A percentile compares a stretch with the other conserved stretches of the same genome.
phyloP scores from a whole-genome alignment of 495 filamentous ascomycete genomes.

The Penicillium chermesinum region DNA sequence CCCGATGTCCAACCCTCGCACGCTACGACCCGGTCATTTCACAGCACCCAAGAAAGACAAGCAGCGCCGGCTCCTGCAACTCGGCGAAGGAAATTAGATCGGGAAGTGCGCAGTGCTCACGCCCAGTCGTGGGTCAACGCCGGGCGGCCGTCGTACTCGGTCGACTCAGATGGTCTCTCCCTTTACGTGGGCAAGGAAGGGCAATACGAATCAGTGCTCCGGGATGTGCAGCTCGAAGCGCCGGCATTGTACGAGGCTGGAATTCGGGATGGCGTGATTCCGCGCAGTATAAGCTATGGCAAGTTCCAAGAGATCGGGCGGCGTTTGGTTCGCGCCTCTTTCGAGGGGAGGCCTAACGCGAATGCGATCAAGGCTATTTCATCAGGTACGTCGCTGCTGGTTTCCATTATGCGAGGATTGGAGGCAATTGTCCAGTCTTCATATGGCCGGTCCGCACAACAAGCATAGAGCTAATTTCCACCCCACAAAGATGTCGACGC shows the following conservation, averaged over 20 bases:
- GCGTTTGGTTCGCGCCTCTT: slow-evolving; percentile 14
- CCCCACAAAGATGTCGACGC: slow-evolving; percentile 18
- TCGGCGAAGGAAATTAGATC: background rate
- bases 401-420: too few species aligned
- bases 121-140: background rate
- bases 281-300: slow-evolving; percentile 7
- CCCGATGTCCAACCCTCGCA: slow-evolving; percentile 1
- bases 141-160: background rate
- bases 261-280: background rate
- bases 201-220: background rate
- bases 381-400: slow-evolving; percentile 15
- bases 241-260: slow-evolving; percentile 5
- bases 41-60: slow-evolving; percentile 8
- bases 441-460: too few species aligned
- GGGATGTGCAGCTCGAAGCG: background rate
- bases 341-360: slow-evolving; percentile 6
- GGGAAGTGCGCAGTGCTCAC: background rate
- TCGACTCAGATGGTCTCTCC: background rate
- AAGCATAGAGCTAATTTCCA: background rate
- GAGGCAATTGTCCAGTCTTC: too few species aligned
- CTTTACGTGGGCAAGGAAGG: background rate
- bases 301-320: slow-evolving; percentile 17
- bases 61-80: background rate
- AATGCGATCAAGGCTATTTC: slow-evolving; percentile 19
- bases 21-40: slow-evolving; percentile 15